Evolutionary conservation across 495 filamentous ascomycete species (phyloP).

Genomic region (Tuber aestivum): DNA sequence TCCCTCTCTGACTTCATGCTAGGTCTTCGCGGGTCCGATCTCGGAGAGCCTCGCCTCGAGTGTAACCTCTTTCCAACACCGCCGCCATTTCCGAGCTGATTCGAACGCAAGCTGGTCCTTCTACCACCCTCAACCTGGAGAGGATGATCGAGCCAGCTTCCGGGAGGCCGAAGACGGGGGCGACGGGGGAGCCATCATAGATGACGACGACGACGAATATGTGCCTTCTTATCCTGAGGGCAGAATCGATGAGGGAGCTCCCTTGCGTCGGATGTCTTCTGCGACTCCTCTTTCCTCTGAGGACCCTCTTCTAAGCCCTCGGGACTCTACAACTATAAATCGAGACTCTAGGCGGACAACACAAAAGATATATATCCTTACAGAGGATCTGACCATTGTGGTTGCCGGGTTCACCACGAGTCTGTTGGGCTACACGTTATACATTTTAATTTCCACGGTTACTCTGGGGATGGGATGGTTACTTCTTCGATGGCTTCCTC

Average conservation of each 20-base stretch:
- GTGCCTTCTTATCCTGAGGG: conserved; percentile 47
- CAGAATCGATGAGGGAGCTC: conserved; percentile 45
- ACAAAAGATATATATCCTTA: conserved; percentile 87
- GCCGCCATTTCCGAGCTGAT: conserved; percentile 62
- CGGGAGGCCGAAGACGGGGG: conserved; percentile 44
- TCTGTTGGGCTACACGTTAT: conserved; percentile 58
- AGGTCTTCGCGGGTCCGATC: conserved; percentile 90
- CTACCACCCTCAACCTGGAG: conserved; percentile 55
- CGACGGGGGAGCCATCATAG: conserved; percentile 51
- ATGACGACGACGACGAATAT: conserved; percentile 51
- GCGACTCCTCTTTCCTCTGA: conserved; percentile 57
- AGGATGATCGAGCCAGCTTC: conserved; percentile 52
- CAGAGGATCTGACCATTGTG: conserved; percentile 87
- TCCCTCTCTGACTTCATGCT: conserved; percentile 19
- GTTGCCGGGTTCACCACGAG: conserved; percentile 85
- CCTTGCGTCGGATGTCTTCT: conserved; percentile 54
- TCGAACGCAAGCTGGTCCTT: conserved; percentile 88
- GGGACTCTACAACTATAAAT: conserved; percentile 56
- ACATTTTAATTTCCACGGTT: conserved; percentile 60
- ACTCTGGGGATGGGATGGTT: conserved; percentile 77
- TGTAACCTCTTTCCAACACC: conserved; percentile 77
- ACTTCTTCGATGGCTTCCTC: conserved; percentile 80
- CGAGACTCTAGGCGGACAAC: conserved; percentile 55
- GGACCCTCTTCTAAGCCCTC: conserved; percentile 64
- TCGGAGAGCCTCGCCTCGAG: conserved; percentile 93